Evolutionary conservation across 139 green algal genomes (phyloP), one percentile per base, ranked within the genome.

Genomic region (Monoraphidium neglectum): DNA sequence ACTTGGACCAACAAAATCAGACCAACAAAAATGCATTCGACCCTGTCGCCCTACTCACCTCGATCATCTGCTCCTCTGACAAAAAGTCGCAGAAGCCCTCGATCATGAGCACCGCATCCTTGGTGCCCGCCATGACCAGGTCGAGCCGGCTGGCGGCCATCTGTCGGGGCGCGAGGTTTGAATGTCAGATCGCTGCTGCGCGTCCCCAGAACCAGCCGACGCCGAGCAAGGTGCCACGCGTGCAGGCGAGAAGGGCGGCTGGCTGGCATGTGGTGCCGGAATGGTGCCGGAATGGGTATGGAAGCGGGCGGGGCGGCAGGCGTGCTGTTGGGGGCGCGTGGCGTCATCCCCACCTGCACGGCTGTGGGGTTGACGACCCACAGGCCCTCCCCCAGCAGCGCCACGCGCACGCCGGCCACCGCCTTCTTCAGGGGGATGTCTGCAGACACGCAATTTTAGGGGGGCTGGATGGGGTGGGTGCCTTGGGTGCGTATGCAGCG

Each of bases 1-100:
- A n/a, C n/a, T n/a, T n/a, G n/a, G n/a, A n/a, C n/a, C n/a, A n/a
- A n/a, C n/a, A n/a, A n/a, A n/a, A n/a, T n/a, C n/a, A n/a, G n/a
- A n/a, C 53, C 70, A 38, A 76, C 67, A 56, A 21, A 68, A n/a
- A 2, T 1, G 12, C 47, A 38, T n/a, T 21, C 2, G n/a, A 21
- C 6, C 65, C 51, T 35, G 63, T 8, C 49, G 23, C 35, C 49
- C 35, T 2, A 43, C 74, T 28, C 43, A 95, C 94, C 86, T 94
- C 83, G 35, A 97, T 68, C 87, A 98, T 92, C 81, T 95, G 66
- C 53, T 95, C 94, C 77, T 97, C 94, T 5, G 90, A 88, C 4
- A 99, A 84, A 70, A 98, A 97, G 81, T 99, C 90, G 72, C 87
- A 94, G 79, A 92, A 98, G 46, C 94, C 96, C 90, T 99, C 96